Evolutionary conservation across 140 eudicot genomes (phyloP).

Genomic region (Senecio squalidus): DNA sequence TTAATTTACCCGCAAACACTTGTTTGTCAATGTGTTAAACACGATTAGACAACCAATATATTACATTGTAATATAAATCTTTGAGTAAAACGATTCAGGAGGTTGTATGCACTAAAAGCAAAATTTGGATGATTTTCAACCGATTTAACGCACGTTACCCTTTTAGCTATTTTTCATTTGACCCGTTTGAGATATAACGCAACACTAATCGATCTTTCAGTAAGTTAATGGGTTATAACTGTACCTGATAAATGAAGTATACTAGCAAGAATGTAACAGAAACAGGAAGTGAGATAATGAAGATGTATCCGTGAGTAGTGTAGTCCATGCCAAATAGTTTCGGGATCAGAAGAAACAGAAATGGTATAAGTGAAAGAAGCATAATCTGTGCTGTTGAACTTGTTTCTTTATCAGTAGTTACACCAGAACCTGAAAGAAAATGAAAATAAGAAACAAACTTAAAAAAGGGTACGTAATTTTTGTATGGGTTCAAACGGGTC

Average conservation of each 20-base stretch:
- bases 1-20: no score
- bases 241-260: slow-evolving; percentile 70
- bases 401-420: slow-evolving; percentile 50
- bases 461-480: background rate
- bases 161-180: background rate
- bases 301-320: slow-evolving; percentile 18
- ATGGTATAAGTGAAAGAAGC: slow-evolving; percentile 63
- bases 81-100: no score
- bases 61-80: no score
- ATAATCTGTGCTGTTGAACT: slow-evolving; percentile 51
- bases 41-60: no score
- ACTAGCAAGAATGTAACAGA: slow-evolving; percentile 36
- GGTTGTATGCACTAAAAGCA: background rate
- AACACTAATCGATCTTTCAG: no score
- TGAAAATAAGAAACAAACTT: background rate
- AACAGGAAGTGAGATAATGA: slow-evolving; percentile 33
- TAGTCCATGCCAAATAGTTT: slow-evolving; percentile 24
- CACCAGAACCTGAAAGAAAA: slow-evolving; percentile 40
- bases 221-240: no score
- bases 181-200: slow-evolving; percentile 15
- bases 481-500: no score
- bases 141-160: background rate
- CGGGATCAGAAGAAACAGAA: slow-evolving; percentile 30
- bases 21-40: no score
- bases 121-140: background rate